Percentiles rank a stretch among this genome's conserved stretches.
Evolutionary conservation across 2,329 filamentous ascomycete genomes (phyloP).

Genomic region (Chrysosphaeria jannelii): DNA sequence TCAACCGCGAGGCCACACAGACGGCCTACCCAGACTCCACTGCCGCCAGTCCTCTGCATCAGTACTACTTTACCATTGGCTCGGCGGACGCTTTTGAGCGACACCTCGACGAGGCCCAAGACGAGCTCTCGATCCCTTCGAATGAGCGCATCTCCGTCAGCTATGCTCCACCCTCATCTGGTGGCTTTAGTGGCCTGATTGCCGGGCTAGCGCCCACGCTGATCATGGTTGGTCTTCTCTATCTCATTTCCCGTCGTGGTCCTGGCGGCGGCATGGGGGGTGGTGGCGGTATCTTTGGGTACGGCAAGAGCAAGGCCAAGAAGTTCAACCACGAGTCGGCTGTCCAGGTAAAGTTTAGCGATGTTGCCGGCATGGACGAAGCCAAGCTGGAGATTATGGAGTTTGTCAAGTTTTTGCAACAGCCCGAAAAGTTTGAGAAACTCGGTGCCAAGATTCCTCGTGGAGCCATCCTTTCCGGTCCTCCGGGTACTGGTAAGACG

Average conservation of each 20-base stretch:
- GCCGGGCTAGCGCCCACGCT: conserved; percentile 62
- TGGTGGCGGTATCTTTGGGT: conserved; percentile 64
- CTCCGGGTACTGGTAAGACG: conserved; percentile 94
- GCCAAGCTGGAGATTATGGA: conserved; percentile 98
- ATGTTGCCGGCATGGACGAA: conserved; percentile 94
- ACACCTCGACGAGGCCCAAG: conserved; percentile 62
- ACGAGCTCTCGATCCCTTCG: conserved; percentile 57
- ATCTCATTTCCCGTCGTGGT: conserved; percentile 49
- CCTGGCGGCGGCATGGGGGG: conserved; percentile 25
- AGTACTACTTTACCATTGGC: conserved; percentile 87
- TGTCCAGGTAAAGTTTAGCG: conserved; percentile 86
- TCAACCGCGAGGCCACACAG: conserved; percentile 45
- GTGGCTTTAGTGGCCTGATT: conserved; percentile 41
- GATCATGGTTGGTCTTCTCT: conserved; percentile 54
- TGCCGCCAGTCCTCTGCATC: conserved; percentile 35
- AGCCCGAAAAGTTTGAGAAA: conserved; percentile 73
- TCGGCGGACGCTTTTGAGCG: conserved; percentile 82
- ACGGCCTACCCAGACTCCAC: conserved; percentile 48
- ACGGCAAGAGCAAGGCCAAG: conserved; percentile 86
- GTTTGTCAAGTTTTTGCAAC: conserved; percentile 89
- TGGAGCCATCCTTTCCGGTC: conserved; percentile 87
- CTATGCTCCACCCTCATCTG: conserved; percentile 50
- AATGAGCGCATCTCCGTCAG: conserved; percentile 80
- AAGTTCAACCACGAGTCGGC: conserved; percentile 93
- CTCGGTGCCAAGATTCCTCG: conserved; percentile 93